phyloP scores from a whole-genome alignment of 83 land plant species.

The Diphasiastrum complanatum region DNA sequence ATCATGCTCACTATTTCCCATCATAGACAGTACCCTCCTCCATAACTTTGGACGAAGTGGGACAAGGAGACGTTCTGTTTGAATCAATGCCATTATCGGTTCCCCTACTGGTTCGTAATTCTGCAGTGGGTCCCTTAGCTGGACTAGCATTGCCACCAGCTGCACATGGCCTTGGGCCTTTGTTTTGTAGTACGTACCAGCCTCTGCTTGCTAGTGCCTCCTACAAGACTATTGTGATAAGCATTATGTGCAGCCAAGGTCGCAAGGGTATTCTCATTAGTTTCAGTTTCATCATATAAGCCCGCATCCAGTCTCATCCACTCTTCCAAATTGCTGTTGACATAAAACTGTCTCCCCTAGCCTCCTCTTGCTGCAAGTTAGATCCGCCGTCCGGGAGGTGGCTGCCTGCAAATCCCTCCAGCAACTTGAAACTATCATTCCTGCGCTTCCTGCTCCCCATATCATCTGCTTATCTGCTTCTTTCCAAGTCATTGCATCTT shows the following conservation, averaged over 20 bases:
- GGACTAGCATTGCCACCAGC: conserved; percentile 64
- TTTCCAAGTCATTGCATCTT: conserved; percentile 35
- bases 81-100: conserved; percentile 83
- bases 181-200: not conserved
- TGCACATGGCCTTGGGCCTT: conserved; percentile 22
- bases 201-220: conserved; percentile 19
- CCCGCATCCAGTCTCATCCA: conserved; percentile 53
- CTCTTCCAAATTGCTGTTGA: conserved; percentile 40
- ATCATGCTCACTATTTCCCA: conserved; percentile 35
- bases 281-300: conserved; percentile 36
- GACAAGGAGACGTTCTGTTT: conserved; percentile 69
- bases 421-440: conserved; percentile 13
- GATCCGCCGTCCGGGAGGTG: conserved; percentile 45
- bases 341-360: conserved; percentile 13
- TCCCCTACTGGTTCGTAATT: conserved; percentile 85
- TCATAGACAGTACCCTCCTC: conserved; percentile 24
- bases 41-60: conserved; percentile 55
- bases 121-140: conserved; percentile 81
- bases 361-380: conserved; percentile 23
- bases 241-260: conserved; percentile 88
- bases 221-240: conserved; percentile 32
- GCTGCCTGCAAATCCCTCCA: conserved; percentile 57
- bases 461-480: conserved; percentile 3
- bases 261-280: conserved; percentile 49
- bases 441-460: not conserved